Base-by-base conservation (phyloP, 306 rosid genomes). In the Senna siamea region DNA sequence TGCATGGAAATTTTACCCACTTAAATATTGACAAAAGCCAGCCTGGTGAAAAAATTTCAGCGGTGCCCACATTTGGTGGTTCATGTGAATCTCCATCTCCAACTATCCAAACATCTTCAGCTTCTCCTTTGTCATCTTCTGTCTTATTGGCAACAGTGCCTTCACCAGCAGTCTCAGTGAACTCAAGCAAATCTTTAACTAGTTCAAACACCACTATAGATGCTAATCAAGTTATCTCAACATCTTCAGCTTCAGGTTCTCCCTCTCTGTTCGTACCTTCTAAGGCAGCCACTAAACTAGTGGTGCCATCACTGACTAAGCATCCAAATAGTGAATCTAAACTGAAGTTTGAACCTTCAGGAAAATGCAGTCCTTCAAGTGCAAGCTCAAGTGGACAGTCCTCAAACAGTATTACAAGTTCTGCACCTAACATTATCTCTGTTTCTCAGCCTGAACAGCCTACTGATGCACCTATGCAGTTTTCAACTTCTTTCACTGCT, bases 381-480 rank as follows among this genome's bases (percentile, higher is more conserved):
- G 67, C 60, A 59, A 67, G 53, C 60, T 61, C 79, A 41, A 52
- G 76, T 30, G 70, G 72, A 47, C 72, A 19, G 12, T 73, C 82
- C 79, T 58, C 78, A 35, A 57, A 62, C 43, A 64, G 56, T 60
- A 9, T 72, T 37, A 50, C 52, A 76, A 76, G 69, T 70, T 79
- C 81, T 59, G 77, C 55, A 10, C 71, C 67, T 50, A 84, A 66
- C 56, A 63, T 17, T 23, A 66, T 57, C 44, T 40, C 75, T 11
- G 78, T 75, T 75, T 81, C 85, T 72, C 87, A 77, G 70, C 76
- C 75, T 38, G 81, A 71, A 46, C 81, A 71, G 60, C 48, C 86
- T 73, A 76, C 90, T 56, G 79, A 80, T 66, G 63, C 88, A 69
- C 76, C 73, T 30, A 70, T 72, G 83, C 75, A 77, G 65, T 69